Evolutionary conservation across 2,329 filamentous ascomycete species (phyloP), one percentile per base, ranked within the genome.

Genomic region (Aspergillus sp.): DNA sequence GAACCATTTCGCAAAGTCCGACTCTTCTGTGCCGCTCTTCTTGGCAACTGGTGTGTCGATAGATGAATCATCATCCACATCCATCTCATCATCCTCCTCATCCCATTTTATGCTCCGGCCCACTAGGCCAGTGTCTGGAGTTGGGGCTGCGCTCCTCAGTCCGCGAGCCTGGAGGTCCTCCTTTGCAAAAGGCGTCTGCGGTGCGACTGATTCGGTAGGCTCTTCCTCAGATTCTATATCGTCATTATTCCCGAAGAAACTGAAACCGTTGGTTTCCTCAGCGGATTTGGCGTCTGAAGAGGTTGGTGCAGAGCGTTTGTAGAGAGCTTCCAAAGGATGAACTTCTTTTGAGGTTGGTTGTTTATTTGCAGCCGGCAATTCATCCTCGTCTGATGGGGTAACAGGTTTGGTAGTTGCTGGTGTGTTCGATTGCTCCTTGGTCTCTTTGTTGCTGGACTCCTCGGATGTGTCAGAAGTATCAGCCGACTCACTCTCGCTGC

Each of bases 261-360:
- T 89, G 67, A 96, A 95, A 57, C 73, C 84, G 47, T 64, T 80
- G 50, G 72, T 79, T 49, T 59, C 73, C 51, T 50, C 60, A 52
- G 32, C 64, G 51, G 43, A 48, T 61, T 75, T 54, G 53, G 64
- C 67, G 3, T 67, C 55, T n/a, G 60, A 59, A 17, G 60, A 49
- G 4, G 53, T 66, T 27, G 73, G 66, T 32, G 81, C 77, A 0
- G 80, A 69, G 4, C 82, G 82, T 71, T 96, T 97, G 77, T 94
- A 98, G 2, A 97, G 79, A 0, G 89, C 89, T 72, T 97, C 90
- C 1, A 97, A 78, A 0, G 93, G 91, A 57, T 97, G 91, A 0
- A 95, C 74, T 53, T 79, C 74, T 44, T 66, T 84, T 66, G 57
- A 70, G 74, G 50, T 68, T 73, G 30, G 15, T 25, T 54, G 45